Evolutionary conservation across 768 basidiomycete species (phyloP).

Genomic region (Pleurotus djamor): DNA sequence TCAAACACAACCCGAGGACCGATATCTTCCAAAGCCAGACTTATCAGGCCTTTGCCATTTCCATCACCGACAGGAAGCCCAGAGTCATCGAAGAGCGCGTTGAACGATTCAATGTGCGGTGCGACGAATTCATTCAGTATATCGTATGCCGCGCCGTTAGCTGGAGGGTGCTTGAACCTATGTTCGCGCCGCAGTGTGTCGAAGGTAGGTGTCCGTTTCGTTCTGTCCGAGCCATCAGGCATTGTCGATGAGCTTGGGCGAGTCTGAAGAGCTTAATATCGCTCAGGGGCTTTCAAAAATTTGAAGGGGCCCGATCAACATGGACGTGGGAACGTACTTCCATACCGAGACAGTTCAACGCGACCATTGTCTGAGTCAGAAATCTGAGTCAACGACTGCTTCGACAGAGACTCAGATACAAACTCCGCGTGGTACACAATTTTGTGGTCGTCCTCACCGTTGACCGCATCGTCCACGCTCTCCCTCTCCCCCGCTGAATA

Average conservation of each 20-base stretch:
- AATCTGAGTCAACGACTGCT: no score
- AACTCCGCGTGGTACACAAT: slow-evolving; percentile 10
- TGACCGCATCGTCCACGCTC: slow-evolving; percentile 9
- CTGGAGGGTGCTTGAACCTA: slow-evolving; percentile 73
- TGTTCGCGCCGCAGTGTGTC: slow-evolving; percentile 80
- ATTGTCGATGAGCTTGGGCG: slow-evolving; percentile 18
- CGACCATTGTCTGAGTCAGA: no score
- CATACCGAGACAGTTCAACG: not conserved
- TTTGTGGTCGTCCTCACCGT: slow-evolving; percentile 10
- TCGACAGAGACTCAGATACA: not conserved
- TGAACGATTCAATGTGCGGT: slow-evolving; percentile 96
- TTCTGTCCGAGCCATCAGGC: slow-evolving; percentile 43
- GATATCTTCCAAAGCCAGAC: slow-evolving; percentile 78
- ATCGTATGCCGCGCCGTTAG: slow-evolving; percentile 64
- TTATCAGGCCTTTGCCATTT: slow-evolving; percentile 77
- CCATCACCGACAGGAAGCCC: slow-evolving; percentile 73
- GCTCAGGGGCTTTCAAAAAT: not conserved
- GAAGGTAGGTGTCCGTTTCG: slow-evolving; percentile 56
- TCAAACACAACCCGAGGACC: slow-evolving; percentile 94
- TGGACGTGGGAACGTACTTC: not conserved
- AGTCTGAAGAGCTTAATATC: not conserved
- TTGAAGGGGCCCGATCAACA: not conserved
- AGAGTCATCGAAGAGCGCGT: slow-evolving; percentile 92
- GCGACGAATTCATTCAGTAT: slow-evolving; percentile 91
- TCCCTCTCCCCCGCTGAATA: slow-evolving; percentile 23